Evolutionary conservation across 768 basidiomycete genomes (phyloP).

Genomic region (Amanita exitialis): DNA sequence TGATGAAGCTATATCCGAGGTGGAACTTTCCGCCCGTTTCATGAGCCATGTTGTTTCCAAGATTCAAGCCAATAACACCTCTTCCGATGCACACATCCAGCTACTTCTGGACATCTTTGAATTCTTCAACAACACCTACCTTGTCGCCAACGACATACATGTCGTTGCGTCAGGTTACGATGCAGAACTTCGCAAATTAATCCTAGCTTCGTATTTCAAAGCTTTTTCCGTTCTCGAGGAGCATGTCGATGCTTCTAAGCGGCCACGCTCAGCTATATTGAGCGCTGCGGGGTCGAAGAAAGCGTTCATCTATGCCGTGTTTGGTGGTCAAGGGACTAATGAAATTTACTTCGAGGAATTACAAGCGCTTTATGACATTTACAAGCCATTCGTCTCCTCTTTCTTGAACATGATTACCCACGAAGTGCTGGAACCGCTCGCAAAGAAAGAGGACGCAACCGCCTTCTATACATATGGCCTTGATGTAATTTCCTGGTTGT

Average conservation of each 20-base stretch:
- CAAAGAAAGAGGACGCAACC: constrained; percentile 44
- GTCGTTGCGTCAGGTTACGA: constrained; percentile 68
- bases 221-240: constrained; percentile 64
- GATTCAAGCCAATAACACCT: constrained; percentile 45
- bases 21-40: constrained; percentile 79
- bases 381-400: constrained; percentile 74
- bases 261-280: constrained; percentile 61
- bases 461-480: constrained; percentile 75
- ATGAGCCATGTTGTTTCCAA: constrained; percentile 65
- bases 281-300: constrained; percentile 48
- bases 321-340: constrained; percentile 97
- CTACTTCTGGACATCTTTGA: constrained; percentile 69
- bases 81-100: constrained; percentile 40
- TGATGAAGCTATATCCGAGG: constrained; percentile 48
- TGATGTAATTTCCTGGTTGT: constrained; percentile 78
- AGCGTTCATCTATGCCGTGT: constrained; percentile 81
- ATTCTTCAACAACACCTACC: constrained; percentile 70
- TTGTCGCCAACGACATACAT: constrained; percentile 70
- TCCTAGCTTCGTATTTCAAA: constrained; percentile 72
- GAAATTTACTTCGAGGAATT: constrained; percentile 98
- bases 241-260: constrained; percentile 43
- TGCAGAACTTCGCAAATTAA: constrained; percentile 62
- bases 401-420: constrained; percentile 57
- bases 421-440: constrained; percentile 64
- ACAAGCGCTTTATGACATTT: constrained; percentile 83